A percentile compares a stretch with the other conserved stretches of the same genome.
Conservation (phyloP, 108 stramenopile species). For the Stephanodiscus minutulus region DNA sequence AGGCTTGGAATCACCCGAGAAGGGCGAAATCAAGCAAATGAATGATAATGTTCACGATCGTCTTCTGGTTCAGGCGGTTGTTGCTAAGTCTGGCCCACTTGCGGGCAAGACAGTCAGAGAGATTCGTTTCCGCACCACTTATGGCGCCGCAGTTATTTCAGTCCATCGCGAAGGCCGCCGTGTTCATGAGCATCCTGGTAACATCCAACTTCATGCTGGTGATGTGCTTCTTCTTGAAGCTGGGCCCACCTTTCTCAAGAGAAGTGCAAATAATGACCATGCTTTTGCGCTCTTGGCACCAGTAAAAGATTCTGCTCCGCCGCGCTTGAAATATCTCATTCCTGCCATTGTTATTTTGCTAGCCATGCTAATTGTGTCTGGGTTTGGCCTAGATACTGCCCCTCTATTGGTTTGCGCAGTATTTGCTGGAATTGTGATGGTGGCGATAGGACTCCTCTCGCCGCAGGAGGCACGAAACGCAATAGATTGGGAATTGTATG, state of each 20-base stretch:
- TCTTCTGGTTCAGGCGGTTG: slow-evolving; percentile 83
- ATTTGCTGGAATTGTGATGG: slow-evolving; percentile 67
- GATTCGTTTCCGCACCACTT: slow-evolving; percentile 70
- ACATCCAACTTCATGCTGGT: slow-evolving; percentile 78
- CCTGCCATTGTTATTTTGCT: slow-evolving; percentile 67
- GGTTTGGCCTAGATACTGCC: not conserved
- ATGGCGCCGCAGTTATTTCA: slow-evolving; percentile 87
- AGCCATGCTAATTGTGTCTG: slow-evolving; percentile 29
- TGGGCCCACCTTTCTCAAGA: slow-evolving; percentile 74
- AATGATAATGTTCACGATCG: slow-evolving; percentile 76
- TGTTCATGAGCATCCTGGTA: slow-evolving; percentile 82
- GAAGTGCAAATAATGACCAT: slow-evolving; percentile 59
- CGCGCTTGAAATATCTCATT: slow-evolving; percentile 66
- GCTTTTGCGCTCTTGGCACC: slow-evolving; percentile 52
- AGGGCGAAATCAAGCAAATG: slow-evolving; percentile 73
- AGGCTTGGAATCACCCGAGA: slow-evolving; percentile 66
- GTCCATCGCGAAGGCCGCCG: slow-evolving; percentile 81
- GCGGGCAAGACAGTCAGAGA: slow-evolving; percentile 80
- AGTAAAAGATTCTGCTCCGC: slow-evolving; percentile 83
- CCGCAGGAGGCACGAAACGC: slow-evolving; percentile 84
- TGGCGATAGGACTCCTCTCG: slow-evolving; percentile 69
- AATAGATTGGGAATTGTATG: slow-evolving; percentile 83
- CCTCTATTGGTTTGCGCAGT: slow-evolving; percentile 48
- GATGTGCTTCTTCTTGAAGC: slow-evolving; percentile 86
- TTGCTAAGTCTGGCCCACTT: slow-evolving; percentile 76